Percentiles rank a stretch among this genome's conserved stretches.
These are phyloP conservation scores for Abrus pulchellus DNA, from an alignment of 306 rosid genomes.

Conservation along the genomic window DNA sequence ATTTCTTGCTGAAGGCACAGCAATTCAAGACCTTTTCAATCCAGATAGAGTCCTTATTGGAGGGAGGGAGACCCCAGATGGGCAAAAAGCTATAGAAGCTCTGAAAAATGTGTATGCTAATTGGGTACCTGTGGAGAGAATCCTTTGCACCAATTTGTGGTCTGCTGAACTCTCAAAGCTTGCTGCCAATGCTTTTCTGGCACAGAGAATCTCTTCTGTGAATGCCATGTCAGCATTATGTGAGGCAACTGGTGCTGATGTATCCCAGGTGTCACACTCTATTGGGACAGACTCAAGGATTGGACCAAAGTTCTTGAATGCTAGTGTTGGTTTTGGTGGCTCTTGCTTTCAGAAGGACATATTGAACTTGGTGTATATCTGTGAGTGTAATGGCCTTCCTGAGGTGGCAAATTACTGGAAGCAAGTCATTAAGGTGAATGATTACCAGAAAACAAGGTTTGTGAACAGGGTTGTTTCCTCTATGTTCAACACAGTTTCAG, in stretches of 20 bases:
- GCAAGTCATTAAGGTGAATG: slow-evolving; percentile 82
- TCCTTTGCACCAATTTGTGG: slow-evolving; percentile 86
- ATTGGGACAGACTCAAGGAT: slow-evolving; percentile 85
- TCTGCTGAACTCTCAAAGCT: slow-evolving; percentile 94
- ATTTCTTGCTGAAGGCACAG: slow-evolving; percentile 95
- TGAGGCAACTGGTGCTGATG: slow-evolving; percentile 92
- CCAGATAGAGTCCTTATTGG: slow-evolving; percentile 91
- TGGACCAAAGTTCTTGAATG: slow-evolving; percentile 82
- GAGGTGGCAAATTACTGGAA: slow-evolving; percentile 94
- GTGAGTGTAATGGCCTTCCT: slow-evolving; percentile 89
- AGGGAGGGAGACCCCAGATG: slow-evolving; percentile 87
- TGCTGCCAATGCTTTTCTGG: slow-evolving; percentile 92
- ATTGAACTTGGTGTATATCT: slow-evolving; percentile 82
- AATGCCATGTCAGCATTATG: slow-evolving; percentile 95
- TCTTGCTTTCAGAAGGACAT: slow-evolving; percentile 96
- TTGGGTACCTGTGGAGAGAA: slow-evolving; percentile 78
- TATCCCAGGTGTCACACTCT: slow-evolving; percentile 74
- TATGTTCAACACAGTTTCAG: slow-evolving; percentile 82
- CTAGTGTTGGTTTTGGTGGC: slow-evolving; percentile 93
- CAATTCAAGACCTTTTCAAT: slow-evolving; percentile 68
- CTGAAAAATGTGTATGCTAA: slow-evolving; percentile 74
- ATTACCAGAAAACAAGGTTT: slow-evolving; percentile 82
- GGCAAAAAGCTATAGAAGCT: slow-evolving; percentile 67
- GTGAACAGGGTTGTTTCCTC: slow-evolving; percentile 82
- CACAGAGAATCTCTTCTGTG: slow-evolving; percentile 92